Conservation (phyloP, 306 rosid species). For the Amphicarpaea edgeworthii region DNA sequence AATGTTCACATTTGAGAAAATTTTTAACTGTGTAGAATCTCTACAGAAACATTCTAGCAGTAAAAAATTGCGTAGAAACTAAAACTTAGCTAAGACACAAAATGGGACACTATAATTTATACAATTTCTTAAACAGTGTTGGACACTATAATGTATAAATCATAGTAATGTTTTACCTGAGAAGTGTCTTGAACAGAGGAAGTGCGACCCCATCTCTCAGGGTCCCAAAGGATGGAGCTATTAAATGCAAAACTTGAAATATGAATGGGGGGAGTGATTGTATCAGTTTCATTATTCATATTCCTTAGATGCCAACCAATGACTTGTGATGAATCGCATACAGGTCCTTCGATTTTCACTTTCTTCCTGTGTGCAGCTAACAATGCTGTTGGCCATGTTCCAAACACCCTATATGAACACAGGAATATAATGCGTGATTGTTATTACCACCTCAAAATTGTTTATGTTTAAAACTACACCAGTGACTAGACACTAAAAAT, state of each 20-base stretch:
- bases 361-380: conserved; percentile 67
- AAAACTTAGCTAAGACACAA: too few species aligned
- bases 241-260: conserved; percentile 93
- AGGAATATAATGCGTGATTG: background rate
- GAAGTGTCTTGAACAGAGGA: conserved; percentile 82
- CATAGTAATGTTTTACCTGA: conserved; percentile 59
- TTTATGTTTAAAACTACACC: background rate
- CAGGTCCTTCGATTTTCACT: conserved; percentile 88
- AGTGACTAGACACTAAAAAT: background rate
- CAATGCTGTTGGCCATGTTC: conserved; percentile 91
- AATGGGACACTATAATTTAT: too few species aligned
- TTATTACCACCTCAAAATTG: background rate
- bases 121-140: background rate
- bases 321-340: conserved; percentile 88
- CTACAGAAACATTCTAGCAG: background rate
- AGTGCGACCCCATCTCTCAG: conserved; percentile 98
- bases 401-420: conserved; percentile 68
- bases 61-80: background rate
- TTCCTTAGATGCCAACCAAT: conserved; percentile 89
- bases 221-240: conserved; percentile 94
- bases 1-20: background rate
- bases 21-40: background rate
- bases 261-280: conserved; percentile 66
- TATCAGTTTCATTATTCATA: conserved; percentile 66
- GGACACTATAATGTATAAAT: background rate